Conservation (phyloP, 495 filamentous ascomycete species). For the Lepidopterella palustris region DNA sequence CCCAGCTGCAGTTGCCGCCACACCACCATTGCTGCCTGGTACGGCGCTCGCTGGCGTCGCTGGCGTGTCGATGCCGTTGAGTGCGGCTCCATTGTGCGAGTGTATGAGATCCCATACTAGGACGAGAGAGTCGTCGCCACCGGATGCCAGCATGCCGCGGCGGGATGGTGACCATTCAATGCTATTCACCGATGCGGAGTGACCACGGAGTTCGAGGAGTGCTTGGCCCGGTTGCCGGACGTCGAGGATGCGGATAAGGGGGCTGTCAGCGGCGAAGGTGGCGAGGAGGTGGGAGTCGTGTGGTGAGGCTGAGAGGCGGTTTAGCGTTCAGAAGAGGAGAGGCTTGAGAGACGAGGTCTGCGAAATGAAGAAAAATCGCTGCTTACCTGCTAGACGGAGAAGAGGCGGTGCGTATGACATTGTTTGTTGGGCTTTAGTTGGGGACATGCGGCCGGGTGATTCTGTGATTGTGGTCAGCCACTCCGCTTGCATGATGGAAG, state of each 20-base stretch:
- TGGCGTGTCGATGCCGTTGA: constrained; percentile 10
- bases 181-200: constrained; percentile 76
- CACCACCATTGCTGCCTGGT: constrained; percentile 44
- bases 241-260: constrained; percentile 89
- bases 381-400: constrained; percentile 66
- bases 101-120: constrained; percentile 91
- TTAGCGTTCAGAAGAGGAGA: background rate
- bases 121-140: constrained; percentile 85
- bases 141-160: constrained; percentile 82
- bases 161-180: constrained; percentile 92
- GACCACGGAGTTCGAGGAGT: constrained; percentile 88
- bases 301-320: constrained; percentile 59
- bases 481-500: too few species aligned
- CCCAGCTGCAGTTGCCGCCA: constrained; percentile 24
- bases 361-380: too few species aligned
- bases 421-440: constrained; percentile 64
- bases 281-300: constrained; percentile 94
- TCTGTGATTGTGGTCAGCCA: too few species aligned
- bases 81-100: constrained; percentile 39
- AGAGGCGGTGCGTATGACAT: constrained; percentile 77
- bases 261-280: constrained; percentile 91
- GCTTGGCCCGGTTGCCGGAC: constrained; percentile 95
- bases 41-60: background rate
- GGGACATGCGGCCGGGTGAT: constrained; percentile 48
- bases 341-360: background rate